Percentiles rank a stretch among this genome's conserved stretches.
Conservation (phyloP, 2,329 filamentous ascomycete genomes). For the Berkeleyomyces basicola region DNA sequence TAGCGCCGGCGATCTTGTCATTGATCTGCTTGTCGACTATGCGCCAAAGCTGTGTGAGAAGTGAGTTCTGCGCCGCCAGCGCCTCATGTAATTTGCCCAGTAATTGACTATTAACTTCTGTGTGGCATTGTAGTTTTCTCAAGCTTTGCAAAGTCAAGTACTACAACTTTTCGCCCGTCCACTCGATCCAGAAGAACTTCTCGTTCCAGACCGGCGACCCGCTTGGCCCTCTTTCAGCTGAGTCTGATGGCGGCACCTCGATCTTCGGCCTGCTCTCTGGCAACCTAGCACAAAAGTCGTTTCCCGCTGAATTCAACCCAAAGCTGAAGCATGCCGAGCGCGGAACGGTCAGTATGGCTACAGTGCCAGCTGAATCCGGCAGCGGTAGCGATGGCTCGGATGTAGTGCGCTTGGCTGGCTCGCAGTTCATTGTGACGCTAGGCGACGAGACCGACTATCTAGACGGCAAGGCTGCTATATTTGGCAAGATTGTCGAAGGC, state of each 20-base stretch:
- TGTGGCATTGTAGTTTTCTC: constrained; percentile 56
- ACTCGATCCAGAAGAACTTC: constrained; percentile 86
- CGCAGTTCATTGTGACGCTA: constrained; percentile 86
- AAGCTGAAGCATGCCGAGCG: constrained; percentile 79
- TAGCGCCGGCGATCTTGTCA: constrained; percentile 81
- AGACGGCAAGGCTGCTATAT: constrained; percentile 86
- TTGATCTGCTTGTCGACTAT: constrained; percentile 78
- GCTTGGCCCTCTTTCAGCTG: constrained; percentile 64
- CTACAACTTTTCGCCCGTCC: constrained; percentile 91
- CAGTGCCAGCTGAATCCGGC: constrained; percentile 56
- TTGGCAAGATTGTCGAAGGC: constrained; percentile 88
- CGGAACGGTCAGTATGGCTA: constrained; percentile 97
- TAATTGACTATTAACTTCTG: constrained; percentile 6
- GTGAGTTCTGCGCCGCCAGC: constrained; percentile 36
- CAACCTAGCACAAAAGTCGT: constrained; percentile 52
- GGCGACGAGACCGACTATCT: constrained; percentile 80
- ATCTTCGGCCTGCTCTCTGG: constrained; percentile 75
- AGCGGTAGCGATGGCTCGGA: constrained; percentile 59
- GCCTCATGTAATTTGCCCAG: constrained; percentile 3
- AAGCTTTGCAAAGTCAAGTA: constrained; percentile 99
- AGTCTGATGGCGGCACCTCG: constrained; percentile 82
- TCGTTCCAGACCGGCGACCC: constrained; percentile 94
- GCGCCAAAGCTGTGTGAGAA: constrained; percentile 90
- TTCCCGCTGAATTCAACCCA: constrained; percentile 67
- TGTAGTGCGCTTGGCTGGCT: constrained; percentile 67